These are phyloP conservation scores for Panaeolus cyanescens DNA, from an alignment of 768 basidiomycete genomes.

Conservation along the genomic window DNA sequence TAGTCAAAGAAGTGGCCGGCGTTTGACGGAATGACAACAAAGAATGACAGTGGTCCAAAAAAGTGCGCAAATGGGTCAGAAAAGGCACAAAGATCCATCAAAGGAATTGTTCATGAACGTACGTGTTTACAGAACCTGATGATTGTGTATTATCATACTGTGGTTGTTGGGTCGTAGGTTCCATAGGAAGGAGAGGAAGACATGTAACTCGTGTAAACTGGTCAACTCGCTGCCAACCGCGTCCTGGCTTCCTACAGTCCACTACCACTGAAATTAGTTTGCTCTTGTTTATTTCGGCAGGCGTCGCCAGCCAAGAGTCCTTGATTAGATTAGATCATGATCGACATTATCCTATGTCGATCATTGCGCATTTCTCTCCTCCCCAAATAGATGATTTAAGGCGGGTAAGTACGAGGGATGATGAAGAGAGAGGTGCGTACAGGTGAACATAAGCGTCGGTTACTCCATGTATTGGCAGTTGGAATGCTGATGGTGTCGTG, in stretches of 20 bases:
- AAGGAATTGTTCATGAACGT: background rate
- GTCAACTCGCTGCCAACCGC: background rate
- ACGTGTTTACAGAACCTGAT: background rate
- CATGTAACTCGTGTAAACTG: background rate
- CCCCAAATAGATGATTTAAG: too few relatives aligned
- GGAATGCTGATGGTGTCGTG: too few relatives aligned
- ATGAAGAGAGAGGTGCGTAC: too few relatives aligned
- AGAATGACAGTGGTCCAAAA: background rate
- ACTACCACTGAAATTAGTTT: background rate
- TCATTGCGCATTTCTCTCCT: too few relatives aligned
- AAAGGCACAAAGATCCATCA: background rate
- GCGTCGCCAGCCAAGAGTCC: background rate
- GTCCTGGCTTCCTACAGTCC: background rate
- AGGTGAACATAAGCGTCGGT: too few relatives aligned
- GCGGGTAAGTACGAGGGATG: too few relatives aligned
- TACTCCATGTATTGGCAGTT: too few relatives aligned
- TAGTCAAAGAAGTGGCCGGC: background rate
- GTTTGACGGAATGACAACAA: background rate
- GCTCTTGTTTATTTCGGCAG: background rate
- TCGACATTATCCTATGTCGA: background rate
- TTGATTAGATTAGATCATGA: background rate
- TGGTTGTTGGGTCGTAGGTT: background rate
- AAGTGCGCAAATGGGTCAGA: background rate
- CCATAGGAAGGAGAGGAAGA: background rate
- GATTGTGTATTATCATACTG: background rate